A percentile compares a stretch with the other conserved stretches of the same genome.
phyloP scores from a whole-genome alignment of 805 yeast species.

The Soucietia sequanensis region DNA sequence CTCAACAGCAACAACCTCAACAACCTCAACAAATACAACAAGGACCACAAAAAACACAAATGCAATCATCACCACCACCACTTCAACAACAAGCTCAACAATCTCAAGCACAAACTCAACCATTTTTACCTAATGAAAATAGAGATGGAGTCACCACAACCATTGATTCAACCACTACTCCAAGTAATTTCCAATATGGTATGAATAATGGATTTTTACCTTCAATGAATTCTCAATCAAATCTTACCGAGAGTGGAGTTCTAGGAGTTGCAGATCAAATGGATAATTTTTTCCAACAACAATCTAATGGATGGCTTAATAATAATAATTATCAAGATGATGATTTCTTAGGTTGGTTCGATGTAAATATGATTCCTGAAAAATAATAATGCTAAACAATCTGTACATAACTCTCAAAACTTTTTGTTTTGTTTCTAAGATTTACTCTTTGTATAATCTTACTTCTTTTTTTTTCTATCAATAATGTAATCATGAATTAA shows the following conservation, averaged over 20 bases:
- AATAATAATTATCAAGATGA: constrained; percentile 58
- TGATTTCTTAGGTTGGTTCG: constrained; percentile 94
- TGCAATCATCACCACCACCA: constrained; percentile 6
- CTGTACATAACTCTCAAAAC: too few species aligned
- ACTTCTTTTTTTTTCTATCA: too few species aligned
- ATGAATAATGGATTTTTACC: constrained; percentile 1
- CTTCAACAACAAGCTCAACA: constrained; percentile 4
- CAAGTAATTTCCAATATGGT: constrained; percentile 6
- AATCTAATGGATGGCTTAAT: constrained; percentile 83
- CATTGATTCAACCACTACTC: not conserved
- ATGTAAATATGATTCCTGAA: constrained; percentile 49
- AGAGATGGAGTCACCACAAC: not conserved
- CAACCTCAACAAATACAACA: too few species aligned
- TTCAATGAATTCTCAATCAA: not conserved
- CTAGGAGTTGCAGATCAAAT: constrained; percentile 29
- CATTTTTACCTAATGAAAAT: constrained; percentile 1
- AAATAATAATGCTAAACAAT: too few species aligned
- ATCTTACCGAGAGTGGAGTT: constrained; percentile 1
- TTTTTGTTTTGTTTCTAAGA: too few species aligned
- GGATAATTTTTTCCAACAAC: constrained; percentile 73
- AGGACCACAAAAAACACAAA: constrained; percentile 3
- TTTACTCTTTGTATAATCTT: too few species aligned
- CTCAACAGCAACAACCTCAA: too few species aligned
- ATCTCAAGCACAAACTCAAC: constrained; percentile 8
- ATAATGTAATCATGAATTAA: too few species aligned